Conservation (phyloP, 192 early-diverging fungal species). For the Powellomyces hirtus region DNA sequence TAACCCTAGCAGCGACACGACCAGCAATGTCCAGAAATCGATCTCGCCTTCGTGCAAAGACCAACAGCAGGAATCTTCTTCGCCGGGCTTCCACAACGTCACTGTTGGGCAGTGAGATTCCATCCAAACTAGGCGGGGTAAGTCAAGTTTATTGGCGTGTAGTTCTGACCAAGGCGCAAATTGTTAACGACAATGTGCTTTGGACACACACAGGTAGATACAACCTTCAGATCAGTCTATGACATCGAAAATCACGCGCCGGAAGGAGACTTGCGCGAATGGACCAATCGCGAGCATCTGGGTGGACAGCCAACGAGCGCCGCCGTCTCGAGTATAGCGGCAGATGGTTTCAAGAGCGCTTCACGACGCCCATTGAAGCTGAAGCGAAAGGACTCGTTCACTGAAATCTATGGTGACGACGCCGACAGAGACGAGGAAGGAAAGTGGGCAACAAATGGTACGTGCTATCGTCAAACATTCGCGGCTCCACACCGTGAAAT, state of each 20-base stretch:
- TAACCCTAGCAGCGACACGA: too few species aligned
- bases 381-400: conserved; percentile 1
- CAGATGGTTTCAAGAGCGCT: too few species aligned
- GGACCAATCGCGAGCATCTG: not conserved
- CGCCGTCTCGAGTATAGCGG: not conserved
- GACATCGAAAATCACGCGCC: not conserved
- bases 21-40: not conserved
- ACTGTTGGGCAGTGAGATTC: not conserved
- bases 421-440: conserved; percentile 18
- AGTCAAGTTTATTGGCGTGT: not conserved
- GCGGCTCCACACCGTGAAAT: not conserved
- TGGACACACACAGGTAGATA: not conserved
- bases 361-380: not conserved
- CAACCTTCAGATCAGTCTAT: not conserved
- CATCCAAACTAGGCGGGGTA: not conserved
- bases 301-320: not conserved
- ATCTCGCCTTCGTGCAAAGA: not conserved
- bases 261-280: not conserved
- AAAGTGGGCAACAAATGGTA: conserved; percentile 16
- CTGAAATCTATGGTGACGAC: conserved; percentile 10
- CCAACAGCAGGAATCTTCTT: not conserved
- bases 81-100: not conserved
- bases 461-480: not conserved
- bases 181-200: not conserved
- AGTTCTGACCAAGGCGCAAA: not conserved